Conservation (phyloP, 805 yeast species). For the Jamesozyma hellenica region DNA sequence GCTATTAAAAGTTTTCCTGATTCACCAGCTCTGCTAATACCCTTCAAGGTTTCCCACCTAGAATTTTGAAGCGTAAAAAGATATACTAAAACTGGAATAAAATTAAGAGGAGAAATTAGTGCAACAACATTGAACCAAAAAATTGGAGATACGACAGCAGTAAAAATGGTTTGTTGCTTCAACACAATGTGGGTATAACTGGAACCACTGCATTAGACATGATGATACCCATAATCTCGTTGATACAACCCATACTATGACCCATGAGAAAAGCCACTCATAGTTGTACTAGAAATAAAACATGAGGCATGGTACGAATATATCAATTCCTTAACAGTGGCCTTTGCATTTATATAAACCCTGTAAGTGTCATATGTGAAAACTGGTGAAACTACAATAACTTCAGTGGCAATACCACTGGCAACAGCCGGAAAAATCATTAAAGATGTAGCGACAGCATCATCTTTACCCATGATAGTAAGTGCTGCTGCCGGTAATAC, state of each 20-base stretch:
- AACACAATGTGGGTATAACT: constrained; percentile 52
- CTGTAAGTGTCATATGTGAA: constrained; percentile 80
- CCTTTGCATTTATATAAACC: constrained; percentile 68
- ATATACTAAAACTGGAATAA: constrained; percentile 56
- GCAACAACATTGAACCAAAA: constrained; percentile 85
- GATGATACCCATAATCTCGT: constrained; percentile 82
- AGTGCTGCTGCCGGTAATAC: constrained; percentile 62
- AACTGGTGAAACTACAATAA: constrained; percentile 78
- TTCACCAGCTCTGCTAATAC: constrained; percentile 60
- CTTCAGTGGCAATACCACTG: constrained; percentile 84
- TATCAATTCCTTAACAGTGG: constrained; percentile 65
- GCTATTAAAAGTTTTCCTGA: constrained; percentile 43
- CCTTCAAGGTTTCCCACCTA: constrained; percentile 56
- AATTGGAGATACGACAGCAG: constrained; percentile 70
- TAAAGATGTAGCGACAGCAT: constrained; percentile 73
- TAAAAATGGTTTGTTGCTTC: constrained; percentile 55
- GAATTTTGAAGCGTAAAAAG: constrained; percentile 61
- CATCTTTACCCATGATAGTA: constrained; percentile 77
- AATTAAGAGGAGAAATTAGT: constrained; percentile 56
- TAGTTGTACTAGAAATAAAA: constrained; percentile 45
- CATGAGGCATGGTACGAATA: constrained; percentile 59
- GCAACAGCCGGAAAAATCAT: constrained; percentile 88
- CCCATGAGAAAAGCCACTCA: constrained; percentile 81
- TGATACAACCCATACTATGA: constrained; percentile 78
- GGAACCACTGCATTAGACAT: constrained; percentile 83